A percentile compares a stretch with the other conserved stretches of the same genome.
Evolutionary conservation across 2,329 filamentous ascomycete genomes (phyloP).

Genomic region (Atkinsonella hypoxylon): DNA sequence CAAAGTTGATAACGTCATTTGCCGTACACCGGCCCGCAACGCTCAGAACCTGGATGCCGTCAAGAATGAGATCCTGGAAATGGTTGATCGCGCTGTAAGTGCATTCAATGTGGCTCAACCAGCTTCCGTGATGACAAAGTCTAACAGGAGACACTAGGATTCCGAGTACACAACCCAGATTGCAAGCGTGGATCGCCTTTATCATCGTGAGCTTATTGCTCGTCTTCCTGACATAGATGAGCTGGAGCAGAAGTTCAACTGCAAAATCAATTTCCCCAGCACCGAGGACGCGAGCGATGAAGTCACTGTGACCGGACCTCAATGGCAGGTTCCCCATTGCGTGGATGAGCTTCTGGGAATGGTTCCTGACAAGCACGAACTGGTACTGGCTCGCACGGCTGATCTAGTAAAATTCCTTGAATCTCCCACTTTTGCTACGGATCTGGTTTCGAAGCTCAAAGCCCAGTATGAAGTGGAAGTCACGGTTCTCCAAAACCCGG

Average conservation of each 20-base stretch:
- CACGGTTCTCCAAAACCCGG: constrained; percentile 53
- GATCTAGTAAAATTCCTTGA: constrained; percentile 72
- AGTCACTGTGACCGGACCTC: constrained; percentile 88
- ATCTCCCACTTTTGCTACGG: constrained; percentile 67
- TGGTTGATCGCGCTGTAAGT: constrained; percentile 87
- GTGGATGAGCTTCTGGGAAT: constrained; percentile 95
- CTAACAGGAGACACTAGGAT: constrained; percentile 41
- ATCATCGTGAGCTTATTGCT: constrained; percentile 85
- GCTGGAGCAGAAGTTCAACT: constrained; percentile 98
- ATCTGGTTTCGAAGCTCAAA: constrained; percentile 75
- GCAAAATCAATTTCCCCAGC: constrained; percentile 96
- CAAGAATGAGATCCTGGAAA: constrained; percentile 98
- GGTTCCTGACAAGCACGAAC: constrained; percentile 92
- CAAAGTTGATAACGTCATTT: constrained; percentile 98
- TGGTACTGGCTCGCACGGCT: constrained; percentile 66
- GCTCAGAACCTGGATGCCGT: constrained; percentile 93
- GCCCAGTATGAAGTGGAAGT: constrained; percentile 86
- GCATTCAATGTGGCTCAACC: not conserved
- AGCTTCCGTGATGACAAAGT: not conserved
- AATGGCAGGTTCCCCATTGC: constrained; percentile 95
- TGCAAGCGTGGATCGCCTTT: constrained; percentile 86
- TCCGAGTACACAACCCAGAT: constrained; percentile 94
- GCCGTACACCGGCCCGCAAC: constrained; percentile 90
- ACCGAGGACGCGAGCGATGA: constrained; percentile 95
- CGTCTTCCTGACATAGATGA: constrained; percentile 84